Percentiles rank a stretch among this genome's conserved stretches.
These are phyloP conservation scores for Pythium utonaiense DNA, from an alignment of 352 stramenopile genomes.

Conservation along the genomic window DNA sequence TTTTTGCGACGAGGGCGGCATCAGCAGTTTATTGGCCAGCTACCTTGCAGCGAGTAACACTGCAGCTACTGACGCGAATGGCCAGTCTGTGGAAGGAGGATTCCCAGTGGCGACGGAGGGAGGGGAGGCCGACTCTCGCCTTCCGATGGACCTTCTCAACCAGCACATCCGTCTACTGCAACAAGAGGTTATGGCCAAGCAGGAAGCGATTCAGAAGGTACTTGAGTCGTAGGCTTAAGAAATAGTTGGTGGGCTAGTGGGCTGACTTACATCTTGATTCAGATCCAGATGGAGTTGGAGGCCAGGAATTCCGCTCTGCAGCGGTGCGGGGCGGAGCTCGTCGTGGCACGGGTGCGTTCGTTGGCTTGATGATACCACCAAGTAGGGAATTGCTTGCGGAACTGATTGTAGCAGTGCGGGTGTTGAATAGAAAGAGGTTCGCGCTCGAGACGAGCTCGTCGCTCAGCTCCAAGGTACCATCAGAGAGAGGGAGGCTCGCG, in stretches of 20 bases:
- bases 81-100: background rate
- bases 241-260: background rate
- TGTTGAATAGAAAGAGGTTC: conserved; percentile 37
- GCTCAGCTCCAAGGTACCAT: conserved; percentile 32
- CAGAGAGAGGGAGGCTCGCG: conserved; percentile 29
- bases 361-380: background rate
- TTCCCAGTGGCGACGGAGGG: background rate
- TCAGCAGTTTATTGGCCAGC: conserved; percentile 45
- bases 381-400: no score
- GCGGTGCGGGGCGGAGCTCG: conserved; percentile 58
- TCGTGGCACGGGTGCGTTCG: conserved; percentile 40
- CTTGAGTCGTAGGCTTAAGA: background rate
- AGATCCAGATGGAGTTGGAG: conserved; percentile 67
- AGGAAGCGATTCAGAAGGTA: conserved; percentile 25
- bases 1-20: conserved; percentile 66
- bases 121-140: background rate
- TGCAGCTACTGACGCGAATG: background rate
- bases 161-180: conserved; percentile 50
- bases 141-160: conserved; percentile 22
- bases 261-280: background rate
- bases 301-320: conserved; percentile 48
- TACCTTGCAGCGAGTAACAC: conserved; percentile 11
- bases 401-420: background rate
- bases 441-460: conserved; percentile 42
- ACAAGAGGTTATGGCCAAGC: conserved; percentile 42